Base-by-base conservation (phyloP, 805 yeast species). In the Ogataea dorogensis region DNA sequence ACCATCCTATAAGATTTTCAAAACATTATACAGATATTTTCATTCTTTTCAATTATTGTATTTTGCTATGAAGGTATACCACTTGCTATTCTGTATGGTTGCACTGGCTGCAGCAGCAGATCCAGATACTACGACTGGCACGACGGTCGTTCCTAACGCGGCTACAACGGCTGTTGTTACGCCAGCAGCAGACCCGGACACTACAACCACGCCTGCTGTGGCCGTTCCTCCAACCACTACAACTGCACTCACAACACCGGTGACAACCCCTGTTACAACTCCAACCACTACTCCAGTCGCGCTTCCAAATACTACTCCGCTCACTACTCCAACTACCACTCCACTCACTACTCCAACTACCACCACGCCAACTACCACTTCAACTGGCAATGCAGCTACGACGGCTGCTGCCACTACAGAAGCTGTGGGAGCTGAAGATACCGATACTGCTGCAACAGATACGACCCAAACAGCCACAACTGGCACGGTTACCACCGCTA, bases 391-490 rank as follows among this genome's bases (percentile, higher is more conserved):
- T n/a, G 28, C 48, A 1, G 29, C 49, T 8, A 17, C 40, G 4
- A 26, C 50, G 1, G 18, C 44, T 4, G 38, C 66, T 2, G 45
- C 65, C 3, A 34, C 43, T 8, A 13, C 58, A 7, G 52, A 58
- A 31, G 47, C 43, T 0, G 36, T 46, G 7, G 13, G 19, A 12
- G 49, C 67, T 3, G 60, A 64, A 1, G 41, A 57, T 7, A 36
- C 43, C 9, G 28, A 50, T 12, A 33, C 51, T 16, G 12, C 33
- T 7, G 23, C 38, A 5, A 28, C 30, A 15, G 28, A 27, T n/a
- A 19, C 16, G 17, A 18, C 36, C 15, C 13, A 7, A 7, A 13
- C 28, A 13, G 24, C 22, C 10, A 28, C 9, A 7, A 13, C 31
- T 12, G 31, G 13, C 4, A 28, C 22, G n/a, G n/a, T n/a, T n/a